A percentile compares a stretch with the other conserved stretches of the same genome.
Conservation (phyloP, 2,329 filamentous ascomycete genomes). For the Aspergillus latus region DNA sequence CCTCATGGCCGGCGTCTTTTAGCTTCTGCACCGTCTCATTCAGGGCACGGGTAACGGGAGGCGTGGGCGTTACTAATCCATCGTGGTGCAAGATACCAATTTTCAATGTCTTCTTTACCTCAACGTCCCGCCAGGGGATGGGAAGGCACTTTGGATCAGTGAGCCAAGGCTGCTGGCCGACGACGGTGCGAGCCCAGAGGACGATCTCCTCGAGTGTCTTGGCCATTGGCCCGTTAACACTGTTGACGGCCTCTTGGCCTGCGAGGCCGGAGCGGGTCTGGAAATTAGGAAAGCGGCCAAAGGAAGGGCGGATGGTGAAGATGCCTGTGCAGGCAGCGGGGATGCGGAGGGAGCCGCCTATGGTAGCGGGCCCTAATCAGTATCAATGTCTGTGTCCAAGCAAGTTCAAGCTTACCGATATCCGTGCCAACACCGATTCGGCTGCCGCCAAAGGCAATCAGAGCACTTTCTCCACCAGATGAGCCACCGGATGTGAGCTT, state of each 20-base stretch:
- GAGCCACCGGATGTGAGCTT: constrained; percentile 36
- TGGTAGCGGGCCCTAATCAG: too few species aligned
- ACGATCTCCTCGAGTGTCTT: constrained; percentile 56
- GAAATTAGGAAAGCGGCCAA: constrained; percentile 33
- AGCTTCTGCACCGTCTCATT: constrained; percentile 51
- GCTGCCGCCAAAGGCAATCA: constrained; percentile 33
- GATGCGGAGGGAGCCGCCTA: constrained; percentile 30
- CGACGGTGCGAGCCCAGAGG: constrained; percentile 54
- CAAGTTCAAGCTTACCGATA: constrained; percentile 29
- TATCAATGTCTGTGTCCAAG: not conserved
- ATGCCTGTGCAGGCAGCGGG: constrained; percentile 36
- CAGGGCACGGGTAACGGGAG: constrained; percentile 61
- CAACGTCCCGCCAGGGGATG: constrained; percentile 51
- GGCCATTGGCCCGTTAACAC: constrained; percentile 64
- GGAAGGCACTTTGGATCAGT: constrained; percentile 58
- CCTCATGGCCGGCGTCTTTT: constrained; percentile 56
- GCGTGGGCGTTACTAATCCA: constrained; percentile 61
- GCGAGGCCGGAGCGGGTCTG: constrained; percentile 56
- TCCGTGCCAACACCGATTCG: constrained; percentile 41
- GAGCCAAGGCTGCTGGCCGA: constrained; percentile 55
- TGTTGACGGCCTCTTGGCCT: constrained; percentile 64
- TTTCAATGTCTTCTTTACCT: constrained; percentile 38
- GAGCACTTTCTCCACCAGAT: constrained; percentile 38
- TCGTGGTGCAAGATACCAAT: constrained; percentile 63
- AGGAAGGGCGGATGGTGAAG: constrained; percentile 42